Percentiles rank a stretch among this genome's conserved stretches.
phyloP scores from a whole-genome alignment of 805 yeast species.

The Nakazawaea wickerhamii region DNA sequence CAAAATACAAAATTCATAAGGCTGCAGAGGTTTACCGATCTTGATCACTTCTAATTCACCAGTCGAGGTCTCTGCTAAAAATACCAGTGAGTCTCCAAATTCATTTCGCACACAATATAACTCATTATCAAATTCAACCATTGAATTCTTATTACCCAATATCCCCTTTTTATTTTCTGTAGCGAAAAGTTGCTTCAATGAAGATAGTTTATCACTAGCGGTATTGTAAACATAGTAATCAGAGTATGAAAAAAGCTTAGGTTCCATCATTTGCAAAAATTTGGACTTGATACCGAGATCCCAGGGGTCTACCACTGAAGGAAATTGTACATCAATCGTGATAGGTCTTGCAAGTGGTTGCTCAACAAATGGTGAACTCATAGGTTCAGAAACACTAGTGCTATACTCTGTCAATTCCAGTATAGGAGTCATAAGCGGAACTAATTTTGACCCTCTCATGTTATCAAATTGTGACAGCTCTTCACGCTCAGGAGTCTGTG shows the following conservation, averaged over 20 bases:
- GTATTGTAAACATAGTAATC: slow-evolving; percentile 6
- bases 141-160: slow-evolving; percentile 30
- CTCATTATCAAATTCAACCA: slow-evolving; percentile 38
- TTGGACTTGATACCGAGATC: slow-evolving; percentile 33
- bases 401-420: slow-evolving; percentile 20
- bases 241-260: slow-evolving; percentile 25
- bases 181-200: slow-evolving; percentile 14
- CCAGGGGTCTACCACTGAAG: slow-evolving; percentile 29
- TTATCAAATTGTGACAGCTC: background rate
- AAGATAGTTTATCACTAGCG: slow-evolving; percentile 14
- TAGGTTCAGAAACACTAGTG: slow-evolving; percentile 20
- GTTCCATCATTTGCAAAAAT: slow-evolving; percentile 32
- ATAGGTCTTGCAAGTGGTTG: slow-evolving; percentile 17
- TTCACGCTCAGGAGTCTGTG: slow-evolving; percentile 3
- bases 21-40: slow-evolving; percentile 59
- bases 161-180: slow-evolving; percentile 15
- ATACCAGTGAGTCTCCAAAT: slow-evolving; percentile 74
- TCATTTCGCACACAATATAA: slow-evolving; percentile 45
- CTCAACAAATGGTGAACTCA: slow-evolving; percentile 46
- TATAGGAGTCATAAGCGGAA: slow-evolving; percentile 15
- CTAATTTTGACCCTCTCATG: slow-evolving; percentile 9
- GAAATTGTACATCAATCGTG: background rate
- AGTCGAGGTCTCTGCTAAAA: slow-evolving; percentile 55
- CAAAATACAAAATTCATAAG: slow-evolving; percentile 81
- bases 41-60: slow-evolving; percentile 64